Evolutionary conservation across 108 stramenopile species (phyloP), one percentile per base, ranked within the genome.

Genomic region (Parmales sp.): DNA sequence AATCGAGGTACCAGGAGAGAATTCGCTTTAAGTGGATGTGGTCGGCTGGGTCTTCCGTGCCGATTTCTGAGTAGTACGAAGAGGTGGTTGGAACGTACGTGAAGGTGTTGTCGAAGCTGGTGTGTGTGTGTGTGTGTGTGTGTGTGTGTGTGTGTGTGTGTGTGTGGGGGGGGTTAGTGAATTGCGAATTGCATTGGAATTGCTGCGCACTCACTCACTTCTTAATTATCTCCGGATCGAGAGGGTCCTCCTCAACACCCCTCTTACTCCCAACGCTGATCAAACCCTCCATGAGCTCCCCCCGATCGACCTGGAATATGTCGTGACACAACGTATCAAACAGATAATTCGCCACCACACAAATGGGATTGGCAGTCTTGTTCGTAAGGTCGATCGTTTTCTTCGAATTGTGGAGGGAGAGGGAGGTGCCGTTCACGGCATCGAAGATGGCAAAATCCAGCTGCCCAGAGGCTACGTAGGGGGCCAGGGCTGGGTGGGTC

Each of bases 381-480:
- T 67, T 45, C 22, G 38, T 39, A 20, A 3, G 8, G 7, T 8
- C 11, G 29, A 67, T n/a, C 3, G 11, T 36, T 31, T 38, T 38
- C 28, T 25, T 25, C 6, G 45, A 16, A 45, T 39, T 18, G 28
- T 49, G 46, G 7, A 51, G 36, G 2, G 7, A 36, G 38, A 51
- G 65, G 1, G 34, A 36, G 38, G 80, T 77, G 22, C 73, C 76
- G 19, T 78, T 71, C 9, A 78, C 82, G 1, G 85, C 86, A 54
- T 87, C 84, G 34, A 87, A 83, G n/a, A 83, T 82, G 22, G 83
- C 86, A 69, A 74, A 69, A 63, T 87, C 86, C 1, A 87, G 67
- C 48, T 64, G 48, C 19, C 85, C 86, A 1, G 34, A 37, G 18
- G 83, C 80, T 20, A 83, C 43, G 19, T 77, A 85, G 0, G 64